phyloP scores from a whole-genome alignment of 345 rosid species.

The Passiflora organensis region DNA sequence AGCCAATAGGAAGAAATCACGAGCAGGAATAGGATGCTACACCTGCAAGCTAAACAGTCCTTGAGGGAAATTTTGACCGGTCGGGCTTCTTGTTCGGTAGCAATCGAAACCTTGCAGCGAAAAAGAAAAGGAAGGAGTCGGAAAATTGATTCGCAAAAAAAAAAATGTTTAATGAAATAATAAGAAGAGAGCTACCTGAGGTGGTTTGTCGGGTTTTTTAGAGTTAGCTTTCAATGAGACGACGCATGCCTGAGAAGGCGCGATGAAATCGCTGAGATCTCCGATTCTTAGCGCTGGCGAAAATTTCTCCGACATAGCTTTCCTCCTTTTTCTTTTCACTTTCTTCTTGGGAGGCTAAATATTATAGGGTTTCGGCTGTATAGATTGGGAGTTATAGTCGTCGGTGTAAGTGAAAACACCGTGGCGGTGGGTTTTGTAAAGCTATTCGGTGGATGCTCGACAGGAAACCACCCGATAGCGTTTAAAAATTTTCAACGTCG shows the following conservation, averaged over 20 bases:
- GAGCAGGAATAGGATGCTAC: background rate
- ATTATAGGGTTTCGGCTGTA: too few relatives aligned
- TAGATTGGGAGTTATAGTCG: too few relatives aligned
- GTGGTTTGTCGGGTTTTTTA: conserved; percentile 39
- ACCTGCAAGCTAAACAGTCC: conserved; percentile 99
- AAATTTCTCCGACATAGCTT: conserved; percentile 88
- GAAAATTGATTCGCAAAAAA: background rate
- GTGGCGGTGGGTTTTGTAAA: too few relatives aligned
- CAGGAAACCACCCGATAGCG: too few relatives aligned
- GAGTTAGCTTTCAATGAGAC: conserved; percentile 55
- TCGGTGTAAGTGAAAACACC: too few relatives aligned
- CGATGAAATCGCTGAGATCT: conserved; percentile 94
- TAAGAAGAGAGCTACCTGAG: conserved; percentile 34
- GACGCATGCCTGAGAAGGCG: conserved; percentile 84
- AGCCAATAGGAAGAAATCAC: background rate
- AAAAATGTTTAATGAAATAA: background rate
- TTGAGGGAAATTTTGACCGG: conserved; percentile 91
- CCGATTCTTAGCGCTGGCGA: conserved; percentile 80
- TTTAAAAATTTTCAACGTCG: too few relatives aligned
- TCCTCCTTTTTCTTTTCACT: background rate
- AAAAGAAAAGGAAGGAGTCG: background rate
- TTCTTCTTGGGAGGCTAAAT: too few relatives aligned
- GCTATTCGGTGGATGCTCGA: too few relatives aligned
- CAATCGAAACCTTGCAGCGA: conserved; percentile 43
- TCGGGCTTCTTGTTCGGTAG: conserved; percentile 39